Evolutionary conservation across 345 rosid genomes (phyloP).

Genomic region (Citropsis articulata): DNA sequence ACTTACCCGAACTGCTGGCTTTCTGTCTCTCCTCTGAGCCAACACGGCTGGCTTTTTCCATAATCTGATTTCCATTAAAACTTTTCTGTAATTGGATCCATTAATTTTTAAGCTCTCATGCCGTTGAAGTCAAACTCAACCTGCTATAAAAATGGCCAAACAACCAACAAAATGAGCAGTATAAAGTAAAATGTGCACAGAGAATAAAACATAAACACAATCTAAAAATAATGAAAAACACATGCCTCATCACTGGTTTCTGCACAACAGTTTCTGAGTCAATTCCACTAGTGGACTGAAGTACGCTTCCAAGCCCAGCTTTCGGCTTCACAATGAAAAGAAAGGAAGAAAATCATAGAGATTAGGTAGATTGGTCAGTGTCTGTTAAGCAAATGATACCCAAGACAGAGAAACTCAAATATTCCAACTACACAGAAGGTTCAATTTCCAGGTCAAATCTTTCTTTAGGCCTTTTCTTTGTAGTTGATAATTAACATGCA

Average conservation of each 20-base stretch:
- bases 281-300: conserved; percentile 21
- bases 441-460: neutral
- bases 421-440: neutral
- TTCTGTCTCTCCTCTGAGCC: conserved; percentile 22
- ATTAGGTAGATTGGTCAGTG: conserved; percentile 19
- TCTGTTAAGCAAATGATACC: neutral
- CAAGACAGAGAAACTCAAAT: neutral
- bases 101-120: conserved; percentile 4
- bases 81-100: neutral
- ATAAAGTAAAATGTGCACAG: conserved; percentile 21
- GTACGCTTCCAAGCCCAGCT: conserved; percentile 26
- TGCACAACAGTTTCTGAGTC: conserved; percentile 31
- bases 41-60: neutral
- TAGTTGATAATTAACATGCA: neutral
- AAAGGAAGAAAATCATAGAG: conserved; percentile 19
- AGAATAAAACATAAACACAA: neutral
- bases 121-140: conserved; percentile 39
- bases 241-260: conserved; percentile 46
- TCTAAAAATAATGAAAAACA: neutral
- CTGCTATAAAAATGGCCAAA: conserved; percentile 22
- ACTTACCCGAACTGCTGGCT: conserved; percentile 71
- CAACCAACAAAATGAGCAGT: conserved; percentile 17
- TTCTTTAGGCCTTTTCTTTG: neutral
- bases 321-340: conserved; percentile 39
- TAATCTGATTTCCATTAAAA: neutral